phyloP scores from a whole-genome alignment of 768 basidiomycete genomes.

The Pleurotus pulmonarius region DNA sequence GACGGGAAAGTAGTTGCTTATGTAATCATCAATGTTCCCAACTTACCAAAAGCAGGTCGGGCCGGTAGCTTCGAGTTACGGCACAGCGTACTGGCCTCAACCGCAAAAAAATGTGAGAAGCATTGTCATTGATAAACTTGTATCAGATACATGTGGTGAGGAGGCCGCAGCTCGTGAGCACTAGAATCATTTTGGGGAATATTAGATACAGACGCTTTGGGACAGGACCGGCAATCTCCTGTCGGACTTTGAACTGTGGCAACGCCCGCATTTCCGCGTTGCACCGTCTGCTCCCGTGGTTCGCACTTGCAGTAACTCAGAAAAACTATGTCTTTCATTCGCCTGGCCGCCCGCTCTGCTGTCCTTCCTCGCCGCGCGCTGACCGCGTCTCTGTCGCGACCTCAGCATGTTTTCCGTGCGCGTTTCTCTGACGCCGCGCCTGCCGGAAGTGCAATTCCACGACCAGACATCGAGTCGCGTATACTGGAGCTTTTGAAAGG shows the following conservation, averaged over 20 bases:
- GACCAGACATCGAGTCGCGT: constrained; percentile 66
- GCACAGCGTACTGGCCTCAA: too few relatives aligned
- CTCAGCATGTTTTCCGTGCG: constrained; percentile 39
- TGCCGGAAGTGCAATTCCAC: constrained; percentile 37
- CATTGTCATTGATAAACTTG: background rate
- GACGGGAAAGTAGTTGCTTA: background rate
- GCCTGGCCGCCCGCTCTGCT: constrained; percentile 43
- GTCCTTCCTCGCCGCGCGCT: constrained; percentile 37
- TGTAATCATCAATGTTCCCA: background rate
- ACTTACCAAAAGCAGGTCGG: too few relatives aligned
- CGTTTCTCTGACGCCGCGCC: constrained; percentile 65
- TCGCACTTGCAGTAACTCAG: background rate
- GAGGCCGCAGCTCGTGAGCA: background rate
- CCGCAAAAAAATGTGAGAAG: background rate
- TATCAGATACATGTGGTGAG: background rate
- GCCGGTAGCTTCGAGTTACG: too few relatives aligned
- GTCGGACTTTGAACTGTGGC: background rate
- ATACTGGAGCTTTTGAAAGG: constrained; percentile 81
- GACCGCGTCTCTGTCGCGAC: constrained; percentile 29
- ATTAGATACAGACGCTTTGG: background rate
- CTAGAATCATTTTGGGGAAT: background rate
- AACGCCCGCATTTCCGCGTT: constrained; percentile 6
- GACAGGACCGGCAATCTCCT: constrained; percentile 4
- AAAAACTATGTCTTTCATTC: constrained; percentile 52
- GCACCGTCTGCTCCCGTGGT: background rate